phyloP scores from a whole-genome alignment of 345 rosid genomes.

The Citrus mangshanensis region DNA sequence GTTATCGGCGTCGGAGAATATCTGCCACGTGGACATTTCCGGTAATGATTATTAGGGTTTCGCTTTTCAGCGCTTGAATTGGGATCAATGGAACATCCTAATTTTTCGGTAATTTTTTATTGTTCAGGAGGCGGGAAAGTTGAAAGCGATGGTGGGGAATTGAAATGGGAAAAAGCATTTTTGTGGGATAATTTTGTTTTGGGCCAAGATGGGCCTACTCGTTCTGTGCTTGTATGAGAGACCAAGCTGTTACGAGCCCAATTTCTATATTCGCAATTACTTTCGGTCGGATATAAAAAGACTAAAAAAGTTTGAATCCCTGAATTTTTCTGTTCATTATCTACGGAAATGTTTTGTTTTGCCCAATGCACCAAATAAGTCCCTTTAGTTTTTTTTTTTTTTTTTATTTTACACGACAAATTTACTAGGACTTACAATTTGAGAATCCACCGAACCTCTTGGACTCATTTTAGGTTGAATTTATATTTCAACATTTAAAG shows the following conservation, averaged over 20 bases:
- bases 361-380: background rate
- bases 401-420: too few species aligned
- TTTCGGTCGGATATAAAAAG: too few species aligned
- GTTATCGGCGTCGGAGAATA: constrained; percentile 46
- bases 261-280: too few species aligned
- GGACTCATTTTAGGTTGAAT: background rate
- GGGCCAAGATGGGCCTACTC: background rate
- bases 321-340: too few species aligned
- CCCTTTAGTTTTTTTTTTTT: background rate
- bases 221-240: too few species aligned
- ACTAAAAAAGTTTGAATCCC: background rate
- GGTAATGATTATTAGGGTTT: constrained; percentile 7
- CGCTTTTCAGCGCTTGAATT: background rate
- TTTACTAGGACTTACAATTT: too few species aligned
- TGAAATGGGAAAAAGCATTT: background rate
- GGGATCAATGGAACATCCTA: background rate
- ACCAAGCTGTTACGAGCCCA: background rate
- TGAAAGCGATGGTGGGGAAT: background rate
- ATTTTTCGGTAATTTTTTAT: background rate
- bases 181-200: background rate
- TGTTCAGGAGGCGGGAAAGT: constrained; percentile 24
- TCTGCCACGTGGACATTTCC: constrained; percentile 76
- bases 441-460: too few species aligned
- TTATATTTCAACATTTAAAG: too few species aligned
- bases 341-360: background rate